Percentiles rank a stretch among this genome's conserved stretches.
These are phyloP conservation scores for Aspergillus leporis DNA, from an alignment of 495 filamentous ascomycete genomes.

Conservation along the genomic window DNA sequence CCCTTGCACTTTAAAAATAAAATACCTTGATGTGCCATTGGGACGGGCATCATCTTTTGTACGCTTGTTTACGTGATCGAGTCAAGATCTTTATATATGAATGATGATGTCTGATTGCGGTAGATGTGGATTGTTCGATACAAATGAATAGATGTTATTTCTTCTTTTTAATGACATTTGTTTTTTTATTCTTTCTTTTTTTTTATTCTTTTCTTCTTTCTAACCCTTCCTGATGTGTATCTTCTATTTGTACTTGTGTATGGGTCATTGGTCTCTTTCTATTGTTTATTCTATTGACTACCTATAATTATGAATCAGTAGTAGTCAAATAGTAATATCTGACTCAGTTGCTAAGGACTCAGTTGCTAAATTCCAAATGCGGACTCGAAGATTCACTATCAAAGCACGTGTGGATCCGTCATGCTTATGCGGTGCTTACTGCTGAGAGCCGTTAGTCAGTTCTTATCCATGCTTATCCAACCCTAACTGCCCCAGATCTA, in stretches of 20 bases:
- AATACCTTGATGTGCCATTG: background rate
- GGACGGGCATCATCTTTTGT: background rate
- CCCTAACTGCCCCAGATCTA: background rate
- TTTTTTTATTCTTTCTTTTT: background rate
- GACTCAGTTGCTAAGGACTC: too few species aligned
- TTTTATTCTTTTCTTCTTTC: background rate
- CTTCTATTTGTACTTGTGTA: background rate
- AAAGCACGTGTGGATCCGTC: background rate
- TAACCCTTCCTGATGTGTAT: background rate
- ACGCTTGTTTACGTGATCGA: background rate
- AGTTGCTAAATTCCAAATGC: background rate
- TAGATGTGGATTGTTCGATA: slow-evolving; percentile 1
- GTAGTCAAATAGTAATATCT: too few species aligned
- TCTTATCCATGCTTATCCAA: background rate
- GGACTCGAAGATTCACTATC: background rate
- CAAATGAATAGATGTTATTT: slow-evolving; percentile 4
- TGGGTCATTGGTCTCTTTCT: background rate
- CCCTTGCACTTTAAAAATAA: background rate
- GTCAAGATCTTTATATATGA: background rate
- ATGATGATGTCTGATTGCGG: background rate
- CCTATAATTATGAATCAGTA: too few species aligned
- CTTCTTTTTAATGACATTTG: background rate
- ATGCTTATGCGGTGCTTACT: slow-evolving; percentile 1
- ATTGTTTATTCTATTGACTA: too few species aligned
- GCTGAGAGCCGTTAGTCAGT: background rate